Percentiles rank a stretch among this genome's conserved stretches.
Conservation (phyloP, 2,329 filamentous ascomycete genomes). For the Nothopassalora personata region DNA sequence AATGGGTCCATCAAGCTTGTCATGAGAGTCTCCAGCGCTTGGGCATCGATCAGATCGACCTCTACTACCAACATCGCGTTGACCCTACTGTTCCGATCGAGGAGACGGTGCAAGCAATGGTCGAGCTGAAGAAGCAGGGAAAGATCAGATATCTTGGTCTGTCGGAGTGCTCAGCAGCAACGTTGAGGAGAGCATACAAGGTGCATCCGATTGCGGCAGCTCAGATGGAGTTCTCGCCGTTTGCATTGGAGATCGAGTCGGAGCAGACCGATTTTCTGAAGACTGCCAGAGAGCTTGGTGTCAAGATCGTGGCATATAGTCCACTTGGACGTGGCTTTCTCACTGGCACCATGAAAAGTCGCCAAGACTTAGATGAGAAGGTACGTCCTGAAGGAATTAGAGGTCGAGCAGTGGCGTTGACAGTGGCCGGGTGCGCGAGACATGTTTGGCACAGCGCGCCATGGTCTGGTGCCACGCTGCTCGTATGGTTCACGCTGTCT, state of each 20-base stretch:
- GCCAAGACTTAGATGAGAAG: slow-evolving; percentile 35
- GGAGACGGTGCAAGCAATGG: slow-evolving; percentile 41
- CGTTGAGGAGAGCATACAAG: slow-evolving; percentile 46
- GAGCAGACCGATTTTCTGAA: slow-evolving; percentile 37
- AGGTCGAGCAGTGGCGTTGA: no score
- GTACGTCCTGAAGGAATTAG: no score
- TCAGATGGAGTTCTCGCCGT: slow-evolving; percentile 52
- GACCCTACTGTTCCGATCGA: slow-evolving; percentile 42
- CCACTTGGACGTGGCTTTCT: slow-evolving; percentile 42
- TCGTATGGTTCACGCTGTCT: no score
- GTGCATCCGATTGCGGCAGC: slow-evolving; percentile 48
- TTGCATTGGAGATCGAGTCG: slow-evolving; percentile 47
- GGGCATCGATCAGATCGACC: slow-evolving; percentile 37
- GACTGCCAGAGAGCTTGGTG: slow-evolving; percentile 46
- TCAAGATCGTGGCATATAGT: slow-evolving; percentile 38
- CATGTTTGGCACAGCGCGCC: no score
- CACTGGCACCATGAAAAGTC: slow-evolving; percentile 37
- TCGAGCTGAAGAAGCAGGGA: slow-evolving; percentile 45
- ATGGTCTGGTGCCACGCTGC: no score
- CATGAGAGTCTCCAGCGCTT: slow-evolving; percentile 34
- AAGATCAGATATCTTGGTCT: slow-evolving; percentile 52
- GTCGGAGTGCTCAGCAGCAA: slow-evolving; percentile 45
- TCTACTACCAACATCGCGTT: slow-evolving; percentile 44
- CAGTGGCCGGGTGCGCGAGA: no score
- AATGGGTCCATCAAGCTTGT: slow-evolving; percentile 35